phyloP scores from a whole-genome alignment of 1,139 yeast genomes.

The Geotrichum aggregatum region DNA sequence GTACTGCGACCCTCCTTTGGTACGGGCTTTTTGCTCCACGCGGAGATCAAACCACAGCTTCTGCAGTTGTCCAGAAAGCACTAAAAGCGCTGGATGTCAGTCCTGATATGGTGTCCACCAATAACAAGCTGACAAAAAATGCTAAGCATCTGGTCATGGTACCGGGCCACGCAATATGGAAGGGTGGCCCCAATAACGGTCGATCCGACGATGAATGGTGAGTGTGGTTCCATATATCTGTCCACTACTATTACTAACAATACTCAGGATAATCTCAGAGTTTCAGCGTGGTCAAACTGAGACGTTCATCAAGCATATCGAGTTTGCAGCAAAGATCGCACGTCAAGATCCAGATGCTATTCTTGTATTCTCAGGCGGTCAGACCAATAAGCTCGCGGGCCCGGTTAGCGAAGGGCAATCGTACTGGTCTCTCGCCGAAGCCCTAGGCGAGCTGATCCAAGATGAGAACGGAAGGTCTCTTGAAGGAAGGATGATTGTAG shows the following conservation, averaged over 20 bases:
- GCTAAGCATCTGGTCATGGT: slow-evolving; percentile 47
- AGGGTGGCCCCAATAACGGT: slow-evolving; percentile 24
- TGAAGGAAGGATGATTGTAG: slow-evolving; percentile 43
- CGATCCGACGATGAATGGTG: not conserved
- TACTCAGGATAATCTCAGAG: slow-evolving; percentile 51
- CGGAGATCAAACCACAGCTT: too few relatives aligned
- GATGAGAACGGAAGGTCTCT: slow-evolving; percentile 21
- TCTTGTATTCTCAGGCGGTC: slow-evolving; percentile 68
- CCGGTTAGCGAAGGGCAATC: slow-evolving; percentile 54
- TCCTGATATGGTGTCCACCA: too few relatives aligned
- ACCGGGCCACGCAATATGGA: slow-evolving; percentile 72
- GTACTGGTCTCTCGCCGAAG: slow-evolving; percentile 21
- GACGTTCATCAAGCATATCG: slow-evolving; percentile 61
- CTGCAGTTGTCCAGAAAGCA: too few relatives aligned
- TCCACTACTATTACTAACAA: not conserved
- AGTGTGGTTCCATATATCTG: not conserved
- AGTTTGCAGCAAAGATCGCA: slow-evolving; percentile 38
- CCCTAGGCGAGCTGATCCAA: slow-evolving; percentile 5
- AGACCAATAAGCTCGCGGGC: slow-evolving; percentile 53
- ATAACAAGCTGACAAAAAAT: too few relatives aligned
- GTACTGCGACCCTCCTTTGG: not conserved
- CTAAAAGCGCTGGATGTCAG: too few relatives aligned
- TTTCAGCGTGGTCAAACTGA: slow-evolving; percentile 69
- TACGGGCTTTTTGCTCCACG: not conserved
- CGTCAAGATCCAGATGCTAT: slow-evolving; percentile 33